Evolutionary conservation across 2,329 filamentous ascomycete species (phyloP).

Genomic region (Fusarium chuoi): DNA sequence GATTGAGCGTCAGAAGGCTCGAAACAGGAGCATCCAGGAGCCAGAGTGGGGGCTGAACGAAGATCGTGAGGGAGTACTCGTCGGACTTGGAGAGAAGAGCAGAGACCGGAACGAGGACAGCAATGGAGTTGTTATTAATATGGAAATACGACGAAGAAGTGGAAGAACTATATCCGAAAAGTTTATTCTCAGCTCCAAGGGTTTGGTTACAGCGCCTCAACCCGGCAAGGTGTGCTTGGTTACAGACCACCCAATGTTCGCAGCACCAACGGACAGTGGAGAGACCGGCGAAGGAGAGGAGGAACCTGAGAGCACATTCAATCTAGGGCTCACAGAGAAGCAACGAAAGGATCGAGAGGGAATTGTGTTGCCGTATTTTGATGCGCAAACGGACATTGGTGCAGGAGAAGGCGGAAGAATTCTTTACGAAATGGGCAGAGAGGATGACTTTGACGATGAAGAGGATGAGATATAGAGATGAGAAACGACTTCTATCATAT

Average conservation of each 20-base stretch:
- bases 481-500: neutral
- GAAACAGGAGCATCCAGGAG: constrained; percentile 77
- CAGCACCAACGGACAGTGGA: constrained; percentile 51
- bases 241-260: constrained; percentile 80
- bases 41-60: constrained; percentile 84
- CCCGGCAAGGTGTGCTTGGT: constrained; percentile 66
- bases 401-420: constrained; percentile 91
- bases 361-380: constrained; percentile 94
- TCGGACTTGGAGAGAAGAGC: constrained; percentile 69
- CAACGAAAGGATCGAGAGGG: constrained; percentile 87
- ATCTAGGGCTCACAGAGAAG: constrained; percentile 87
- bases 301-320: constrained; percentile 81
- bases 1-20: constrained; percentile 77
- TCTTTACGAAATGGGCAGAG: constrained; percentile 93
- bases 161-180: constrained; percentile 80
- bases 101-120: constrained; percentile 51
- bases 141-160: constrained; percentile 87
- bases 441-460: constrained; percentile 97
- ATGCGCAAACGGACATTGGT: constrained; percentile 85
- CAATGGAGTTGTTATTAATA: constrained; percentile 75
- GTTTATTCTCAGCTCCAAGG: constrained; percentile 61
- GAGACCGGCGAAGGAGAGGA: constrained; percentile 58
- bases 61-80: constrained; percentile 79
- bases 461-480: constrained; percentile 82
- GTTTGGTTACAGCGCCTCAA: constrained; percentile 10